A percentile compares a stretch with the other conserved stretches of the same genome.
phyloP scores from a whole-genome alignment of 2,329 filamentous ascomycete species.

The Lachnellula hyalina region DNA sequence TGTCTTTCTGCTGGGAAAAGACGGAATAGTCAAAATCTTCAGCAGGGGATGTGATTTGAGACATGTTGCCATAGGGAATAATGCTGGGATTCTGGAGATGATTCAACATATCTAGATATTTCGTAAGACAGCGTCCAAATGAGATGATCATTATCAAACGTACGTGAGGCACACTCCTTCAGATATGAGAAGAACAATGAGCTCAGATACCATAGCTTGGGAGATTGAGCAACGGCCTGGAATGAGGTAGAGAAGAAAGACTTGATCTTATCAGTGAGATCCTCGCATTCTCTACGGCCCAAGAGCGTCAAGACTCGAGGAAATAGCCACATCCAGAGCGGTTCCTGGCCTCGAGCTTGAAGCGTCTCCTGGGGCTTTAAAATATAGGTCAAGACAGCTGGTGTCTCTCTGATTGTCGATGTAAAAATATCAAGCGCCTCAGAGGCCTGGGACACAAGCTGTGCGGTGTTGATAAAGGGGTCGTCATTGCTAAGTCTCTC shows the following conservation, averaged over 20 bases:
- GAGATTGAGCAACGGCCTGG: conserved; percentile 39
- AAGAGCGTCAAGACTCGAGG: conserved; percentile 54
- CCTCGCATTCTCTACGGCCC: conserved; percentile 44
- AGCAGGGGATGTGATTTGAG: conserved; percentile 20
- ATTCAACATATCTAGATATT: conserved; percentile 22
- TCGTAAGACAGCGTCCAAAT: neutral
- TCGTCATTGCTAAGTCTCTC: conserved; percentile 64
- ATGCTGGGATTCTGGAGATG: conserved; percentile 19
- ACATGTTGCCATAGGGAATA: conserved; percentile 6
- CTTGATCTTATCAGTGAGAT: conserved; percentile 47
- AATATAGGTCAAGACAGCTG: conserved; percentile 54
- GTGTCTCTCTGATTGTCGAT: conserved; percentile 70
- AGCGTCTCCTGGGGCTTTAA: conserved; percentile 39
- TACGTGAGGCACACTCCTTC: conserved; percentile 34
- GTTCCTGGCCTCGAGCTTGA: conserved; percentile 48
- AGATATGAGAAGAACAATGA: conserved; percentile 45
- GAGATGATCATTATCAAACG: conserved; percentile 6
- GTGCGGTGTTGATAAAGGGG: conserved; percentile 53
- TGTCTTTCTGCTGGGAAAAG: conserved; percentile 6
- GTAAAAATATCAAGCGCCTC: conserved; percentile 75
- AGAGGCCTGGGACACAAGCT: conserved; percentile 53
- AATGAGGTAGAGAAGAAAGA: conserved; percentile 47
- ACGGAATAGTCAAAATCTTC: conserved; percentile 13
- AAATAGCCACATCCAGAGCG: conserved; percentile 62
- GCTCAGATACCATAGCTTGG: conserved; percentile 44